phyloP scores from a whole-genome alignment of 2,329 filamentous ascomycete species.

The Pseudocercospora vitis region DNA sequence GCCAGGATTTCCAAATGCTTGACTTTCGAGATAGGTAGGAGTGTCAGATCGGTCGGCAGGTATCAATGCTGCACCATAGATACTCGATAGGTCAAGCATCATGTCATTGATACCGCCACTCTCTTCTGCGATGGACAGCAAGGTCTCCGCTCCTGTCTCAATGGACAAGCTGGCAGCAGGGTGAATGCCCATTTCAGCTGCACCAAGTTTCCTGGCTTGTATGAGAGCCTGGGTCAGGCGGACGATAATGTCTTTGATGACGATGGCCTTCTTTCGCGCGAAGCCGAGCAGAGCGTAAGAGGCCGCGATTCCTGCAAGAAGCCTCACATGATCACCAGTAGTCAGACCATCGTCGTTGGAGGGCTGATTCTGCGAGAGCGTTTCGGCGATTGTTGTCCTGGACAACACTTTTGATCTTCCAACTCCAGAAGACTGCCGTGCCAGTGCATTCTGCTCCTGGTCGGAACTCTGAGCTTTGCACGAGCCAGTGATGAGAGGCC shows the following conservation, averaged over 20 bases:
- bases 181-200: constrained; percentile 94
- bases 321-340: constrained; percentile 55
- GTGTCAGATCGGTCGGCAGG: constrained; percentile 7
- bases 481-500: constrained; percentile 11
- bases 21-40: constrained; percentile 14
- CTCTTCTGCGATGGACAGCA: constrained; percentile 25
- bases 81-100: constrained; percentile 27
- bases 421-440: constrained; percentile 2
- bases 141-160: constrained; percentile 52
- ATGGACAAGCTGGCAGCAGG: constrained; percentile 83
- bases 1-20: constrained; percentile 69
- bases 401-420: constrained; percentile 15
- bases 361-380: constrained; percentile 30
- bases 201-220: constrained; percentile 86
- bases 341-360: constrained; percentile 34
- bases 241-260: constrained; percentile 80
- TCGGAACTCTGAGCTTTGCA: neutral
- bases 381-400: constrained; percentile 24
- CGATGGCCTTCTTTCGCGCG: constrained; percentile 85
- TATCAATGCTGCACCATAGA: constrained; percentile 31
- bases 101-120: constrained; percentile 31
- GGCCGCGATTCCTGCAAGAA: constrained; percentile 83
- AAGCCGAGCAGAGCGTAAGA: constrained; percentile 78
- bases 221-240: constrained; percentile 81
- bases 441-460: neutral